These are phyloP conservation scores for Ophiosphaerella herpotricha DNA, from an alignment of 2,329 filamentous ascomycete species.

Conservation along the genomic window DNA sequence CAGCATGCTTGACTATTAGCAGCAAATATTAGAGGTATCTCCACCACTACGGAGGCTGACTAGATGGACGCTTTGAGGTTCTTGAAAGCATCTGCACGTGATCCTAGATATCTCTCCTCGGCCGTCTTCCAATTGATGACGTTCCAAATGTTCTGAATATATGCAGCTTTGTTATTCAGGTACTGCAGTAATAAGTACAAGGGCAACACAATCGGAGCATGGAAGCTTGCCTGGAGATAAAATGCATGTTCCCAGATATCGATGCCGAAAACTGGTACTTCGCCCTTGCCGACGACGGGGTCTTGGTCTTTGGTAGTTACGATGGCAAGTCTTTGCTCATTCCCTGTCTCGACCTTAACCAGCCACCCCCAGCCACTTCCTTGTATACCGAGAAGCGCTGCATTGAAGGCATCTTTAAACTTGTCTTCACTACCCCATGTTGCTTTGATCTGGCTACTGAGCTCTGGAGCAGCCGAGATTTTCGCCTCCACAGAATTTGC, in stretches of 20 bases:
- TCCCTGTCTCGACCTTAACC: conserved; percentile 66
- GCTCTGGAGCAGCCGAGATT: conserved; percentile 58
- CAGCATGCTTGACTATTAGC: no score
- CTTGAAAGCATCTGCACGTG: conserved; percentile 45
- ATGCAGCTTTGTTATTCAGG: conserved; percentile 74
- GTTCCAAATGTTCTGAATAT: conserved; percentile 77
- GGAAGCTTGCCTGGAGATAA: conserved; percentile 70
- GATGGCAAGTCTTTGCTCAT: conserved; percentile 62
- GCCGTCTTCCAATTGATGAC: conserved; percentile 78
- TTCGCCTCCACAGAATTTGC: conserved; percentile 62
- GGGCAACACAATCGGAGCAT: background rate
- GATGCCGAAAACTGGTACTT: conserved; percentile 74
- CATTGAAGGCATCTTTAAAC: conserved; percentile 70
- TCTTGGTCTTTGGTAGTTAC: conserved; percentile 88
- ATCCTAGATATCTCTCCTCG: conserved; percentile 64
- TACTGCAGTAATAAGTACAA: conserved; percentile 56
- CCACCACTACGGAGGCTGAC: background rate
- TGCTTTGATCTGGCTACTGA: conserved; percentile 64
- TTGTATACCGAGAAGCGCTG: conserved; percentile 71
- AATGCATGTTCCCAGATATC: conserved; percentile 97
- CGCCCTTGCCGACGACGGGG: conserved; percentile 64
- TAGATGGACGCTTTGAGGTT: conserved; percentile 44
- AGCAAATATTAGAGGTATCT: background rate
- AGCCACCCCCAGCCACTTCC: conserved; percentile 91
- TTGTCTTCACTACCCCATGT: conserved; percentile 70